phyloP scores from a whole-genome alignment of 1,284 basidiomycete genomes.

The Afroboletus lepidellus region DNA sequence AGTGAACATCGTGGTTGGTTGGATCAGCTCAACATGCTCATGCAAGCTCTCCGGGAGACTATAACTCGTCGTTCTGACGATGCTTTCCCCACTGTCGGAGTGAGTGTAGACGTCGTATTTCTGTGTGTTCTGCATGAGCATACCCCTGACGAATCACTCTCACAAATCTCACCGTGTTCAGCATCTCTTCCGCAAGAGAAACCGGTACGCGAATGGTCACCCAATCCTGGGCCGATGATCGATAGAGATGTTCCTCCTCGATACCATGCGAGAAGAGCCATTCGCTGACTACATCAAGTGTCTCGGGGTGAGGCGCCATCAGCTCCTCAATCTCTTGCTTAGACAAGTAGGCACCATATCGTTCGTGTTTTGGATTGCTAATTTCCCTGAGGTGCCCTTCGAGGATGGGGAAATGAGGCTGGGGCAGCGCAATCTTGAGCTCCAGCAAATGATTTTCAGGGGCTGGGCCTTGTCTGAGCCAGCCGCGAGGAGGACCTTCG shows the following conservation, averaged over 20 bases:
- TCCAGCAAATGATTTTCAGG: slow-evolving; percentile 14
- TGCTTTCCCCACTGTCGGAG: slow-evolving; percentile 45
- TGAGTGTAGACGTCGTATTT: slow-evolving; percentile 65
- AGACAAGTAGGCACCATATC: slow-evolving; percentile 68
- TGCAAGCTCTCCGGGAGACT: slow-evolving; percentile 62
- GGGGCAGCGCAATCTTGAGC: slow-evolving; percentile 45
- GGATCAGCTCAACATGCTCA: slow-evolving; percentile 66
- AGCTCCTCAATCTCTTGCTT: slow-evolving; percentile 62
- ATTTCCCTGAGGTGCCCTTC: slow-evolving; percentile 66
- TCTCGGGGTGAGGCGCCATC: slow-evolving; percentile 56
- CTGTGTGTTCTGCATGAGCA: slow-evolving; percentile 33
- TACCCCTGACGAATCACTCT: too few species aligned
- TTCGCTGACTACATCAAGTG: slow-evolving; percentile 50
- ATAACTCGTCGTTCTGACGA: slow-evolving; percentile 70
- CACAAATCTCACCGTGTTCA: slow-evolving; percentile 53
- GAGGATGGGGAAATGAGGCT: slow-evolving; percentile 58
- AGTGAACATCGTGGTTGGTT: slow-evolving; percentile 73
- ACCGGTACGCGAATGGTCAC: slow-evolving; percentile 60
- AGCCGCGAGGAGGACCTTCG: slow-evolving; percentile 16
- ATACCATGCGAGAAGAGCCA: slow-evolving; percentile 65
- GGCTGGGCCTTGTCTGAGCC: slow-evolving; percentile 13
- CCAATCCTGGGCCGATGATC: slow-evolving; percentile 70
- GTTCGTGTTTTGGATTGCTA: slow-evolving; percentile 58
- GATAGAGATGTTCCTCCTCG: slow-evolving; percentile 42
- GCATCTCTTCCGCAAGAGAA: slow-evolving; percentile 61